Evolutionary conservation across 2,329 filamentous ascomycete species (phyloP).

Genomic region (Colletotrichum paranaense): DNA sequence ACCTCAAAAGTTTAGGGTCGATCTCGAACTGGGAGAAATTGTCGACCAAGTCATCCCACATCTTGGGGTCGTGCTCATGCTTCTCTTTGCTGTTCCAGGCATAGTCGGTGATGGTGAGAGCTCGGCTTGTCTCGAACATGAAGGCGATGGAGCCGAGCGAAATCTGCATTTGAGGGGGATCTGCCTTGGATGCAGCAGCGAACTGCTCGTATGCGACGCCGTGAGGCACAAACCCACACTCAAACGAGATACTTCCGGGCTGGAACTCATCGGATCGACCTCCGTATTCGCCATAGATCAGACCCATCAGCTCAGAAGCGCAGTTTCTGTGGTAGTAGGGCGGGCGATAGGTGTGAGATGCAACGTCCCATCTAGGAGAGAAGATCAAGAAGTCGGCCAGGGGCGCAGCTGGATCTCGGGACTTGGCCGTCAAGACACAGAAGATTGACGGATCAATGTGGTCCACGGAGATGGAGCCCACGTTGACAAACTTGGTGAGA

Average conservation of each 20-base stretch:
- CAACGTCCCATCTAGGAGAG: constrained; percentile 73
- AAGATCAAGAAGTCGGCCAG: constrained; percentile 76
- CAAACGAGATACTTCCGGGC: constrained; percentile 56
- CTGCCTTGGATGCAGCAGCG: constrained; percentile 59
- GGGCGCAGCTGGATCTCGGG: constrained; percentile 63
- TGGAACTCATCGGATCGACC: constrained; percentile 53
- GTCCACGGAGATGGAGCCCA: constrained; percentile 69
- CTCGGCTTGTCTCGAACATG: constrained; percentile 63
- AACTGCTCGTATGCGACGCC: constrained; percentile 58
- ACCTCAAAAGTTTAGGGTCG: background rate
- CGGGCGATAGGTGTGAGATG: constrained; percentile 70
- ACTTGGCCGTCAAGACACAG: constrained; percentile 71
- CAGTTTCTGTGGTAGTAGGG: constrained; percentile 75
- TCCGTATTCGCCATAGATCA: constrained; percentile 51
- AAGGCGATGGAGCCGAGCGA: constrained; percentile 60
- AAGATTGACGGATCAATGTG: constrained; percentile 76
- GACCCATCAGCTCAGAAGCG: constrained; percentile 67
- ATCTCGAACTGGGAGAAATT: constrained; percentile 53
- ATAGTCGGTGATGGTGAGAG: constrained; percentile 69
- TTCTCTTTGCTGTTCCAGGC: constrained; percentile 54
- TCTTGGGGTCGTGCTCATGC: constrained; percentile 58
- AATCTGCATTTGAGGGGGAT: constrained; percentile 56
- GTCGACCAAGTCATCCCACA: constrained; percentile 66
- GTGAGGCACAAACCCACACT: constrained; percentile 58
- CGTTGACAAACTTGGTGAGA: constrained; percentile 66